Percentiles rank a stretch among this genome's conserved stretches.
phyloP scores from a whole-genome alignment of 176 grass and related monocot genomes.

The Oryza australiensis region DNA sequence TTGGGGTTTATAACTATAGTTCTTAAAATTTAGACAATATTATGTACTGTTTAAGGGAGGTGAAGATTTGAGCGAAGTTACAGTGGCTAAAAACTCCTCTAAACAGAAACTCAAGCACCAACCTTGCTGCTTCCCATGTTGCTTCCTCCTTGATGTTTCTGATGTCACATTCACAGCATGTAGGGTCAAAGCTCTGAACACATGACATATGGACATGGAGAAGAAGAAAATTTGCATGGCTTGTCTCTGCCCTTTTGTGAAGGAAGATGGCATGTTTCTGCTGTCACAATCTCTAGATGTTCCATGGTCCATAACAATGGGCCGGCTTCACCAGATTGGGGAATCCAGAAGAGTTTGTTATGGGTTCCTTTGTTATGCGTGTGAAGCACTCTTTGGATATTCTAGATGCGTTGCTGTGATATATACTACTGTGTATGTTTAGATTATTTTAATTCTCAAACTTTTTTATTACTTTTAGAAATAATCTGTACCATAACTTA shows the following conservation, averaged over 20 bases:
- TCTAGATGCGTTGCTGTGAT: background rate
- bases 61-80: too few relatives aligned
- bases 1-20: too few relatives aligned
- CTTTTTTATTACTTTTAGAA: too few relatives aligned
- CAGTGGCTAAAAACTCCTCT: too few relatives aligned
- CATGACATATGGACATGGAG: background rate
- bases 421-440: too few relatives aligned
- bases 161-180: background rate
- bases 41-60: too few relatives aligned
- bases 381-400: background rate
- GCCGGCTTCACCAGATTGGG: background rate
- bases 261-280: background rate
- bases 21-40: too few relatives aligned
- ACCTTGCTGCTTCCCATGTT: slow-evolving; percentile 1
- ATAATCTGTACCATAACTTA: too few relatives aligned
- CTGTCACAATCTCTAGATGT: slow-evolving; percentile 23
- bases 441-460: background rate
- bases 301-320: slow-evolving; percentile 27
- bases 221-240: background rate
- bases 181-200: slow-evolving; percentile 26
- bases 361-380: background rate
- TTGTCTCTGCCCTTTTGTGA: too few relatives aligned
- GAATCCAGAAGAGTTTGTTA: background rate
- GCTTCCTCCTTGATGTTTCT: slow-evolving; percentile 18
- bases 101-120: background rate